phyloP scores from a whole-genome alignment of 805 yeast species.

The Candida suzukii region DNA sequence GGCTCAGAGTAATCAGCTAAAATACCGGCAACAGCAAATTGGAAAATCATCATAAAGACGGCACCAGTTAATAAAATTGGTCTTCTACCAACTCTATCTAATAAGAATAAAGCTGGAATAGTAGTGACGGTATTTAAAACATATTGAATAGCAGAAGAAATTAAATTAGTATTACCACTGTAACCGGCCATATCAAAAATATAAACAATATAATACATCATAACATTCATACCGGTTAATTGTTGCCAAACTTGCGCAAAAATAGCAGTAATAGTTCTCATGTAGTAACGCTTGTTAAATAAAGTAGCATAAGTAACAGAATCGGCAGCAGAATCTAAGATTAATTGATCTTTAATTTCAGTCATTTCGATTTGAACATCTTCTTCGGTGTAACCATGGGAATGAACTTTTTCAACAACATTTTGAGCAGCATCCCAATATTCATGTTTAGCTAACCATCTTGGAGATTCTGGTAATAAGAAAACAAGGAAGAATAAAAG shows the following conservation, averaged over 20 bases:
- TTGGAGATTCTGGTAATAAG: slow-evolving; percentile 32
- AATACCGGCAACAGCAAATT: slow-evolving; percentile 33
- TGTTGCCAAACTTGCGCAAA: slow-evolving; percentile 53
- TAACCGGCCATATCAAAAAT: slow-evolving; percentile 58
- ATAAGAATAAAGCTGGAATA: slow-evolving; percentile 46
- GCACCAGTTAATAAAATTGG: slow-evolving; percentile 42
- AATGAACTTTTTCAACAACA: slow-evolving; percentile 19
- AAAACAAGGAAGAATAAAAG: slow-evolving; percentile 27
- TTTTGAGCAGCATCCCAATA: slow-evolving; percentile 11
- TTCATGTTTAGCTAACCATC: slow-evolving; percentile 25
- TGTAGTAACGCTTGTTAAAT: slow-evolving; percentile 40
- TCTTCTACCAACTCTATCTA: slow-evolving; percentile 68
- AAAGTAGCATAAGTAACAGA: slow-evolving; percentile 38
- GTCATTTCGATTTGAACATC: slow-evolving; percentile 45
- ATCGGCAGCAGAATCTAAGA: slow-evolving; percentile 41
- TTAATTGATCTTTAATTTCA: slow-evolving; percentile 51
- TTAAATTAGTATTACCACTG: slow-evolving; percentile 37
- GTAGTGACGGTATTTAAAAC: slow-evolving; percentile 46
- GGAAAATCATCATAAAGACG: slow-evolving; percentile 25
- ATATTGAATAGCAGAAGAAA: slow-evolving; percentile 50
- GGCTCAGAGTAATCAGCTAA: slow-evolving; percentile 32
- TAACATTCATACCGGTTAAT: slow-evolving; percentile 54
- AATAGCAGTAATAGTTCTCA: slow-evolving; percentile 41
- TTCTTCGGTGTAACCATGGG: slow-evolving; percentile 18
- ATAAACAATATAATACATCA: slow-evolving; percentile 58